Base-by-base conservation (phyloP, 306 rosid species). In the Cicer chorassanicum region DNA sequence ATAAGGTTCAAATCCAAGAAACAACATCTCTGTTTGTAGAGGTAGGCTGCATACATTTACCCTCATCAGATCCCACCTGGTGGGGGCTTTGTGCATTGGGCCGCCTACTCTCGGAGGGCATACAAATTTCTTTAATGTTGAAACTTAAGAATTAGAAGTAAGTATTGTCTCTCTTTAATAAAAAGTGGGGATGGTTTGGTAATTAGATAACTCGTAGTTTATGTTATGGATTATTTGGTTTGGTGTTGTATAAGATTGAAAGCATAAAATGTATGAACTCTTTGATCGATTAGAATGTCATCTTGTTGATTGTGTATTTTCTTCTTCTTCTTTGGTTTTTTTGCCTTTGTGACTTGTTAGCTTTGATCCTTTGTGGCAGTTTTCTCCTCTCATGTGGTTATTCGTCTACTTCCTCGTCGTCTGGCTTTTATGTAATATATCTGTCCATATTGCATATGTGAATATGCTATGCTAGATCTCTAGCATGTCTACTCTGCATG, bases 331-430 rank as follows among this genome's bases (percentile, higher is more conserved):
- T 14, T 38, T n/a, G n/a, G n/a, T n/a, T 10, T 38, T 10, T 51
- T 40, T 39, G 9, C 41, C 43, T 55, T 65, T 57, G 43, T 42
- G 50, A 51, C 55, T 65, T 56, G n/a, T 49, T 67, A 68, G 45
- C 48, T 69, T 75, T 34, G 34, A 46, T 51, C 40, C 63, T 9
- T 1, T 18, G 15, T 38, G 48, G 48, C 50, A 42, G 48, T 61
- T 74, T 81, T 49, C 54, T 75, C 13, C 61, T 60, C 48, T 44
- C 3, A 24, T n/a, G 18, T 60, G 74, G 63, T 68, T 74, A 49
- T 68, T 15, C 50, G 50, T 41, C 15, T 56, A 39, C 75, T 66
- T 46, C 75, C 57, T 74, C 12, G 16, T 72, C 10, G 14, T 14
- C 15, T 16, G 11, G 61, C 2, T 40, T 71, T 65, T 34, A 16